A percentile compares a stretch with the other conserved stretches of the same genome.
phyloP scores from a whole-genome alignment of 164 flowering plant species.

The Berberis thunbergii region DNA sequence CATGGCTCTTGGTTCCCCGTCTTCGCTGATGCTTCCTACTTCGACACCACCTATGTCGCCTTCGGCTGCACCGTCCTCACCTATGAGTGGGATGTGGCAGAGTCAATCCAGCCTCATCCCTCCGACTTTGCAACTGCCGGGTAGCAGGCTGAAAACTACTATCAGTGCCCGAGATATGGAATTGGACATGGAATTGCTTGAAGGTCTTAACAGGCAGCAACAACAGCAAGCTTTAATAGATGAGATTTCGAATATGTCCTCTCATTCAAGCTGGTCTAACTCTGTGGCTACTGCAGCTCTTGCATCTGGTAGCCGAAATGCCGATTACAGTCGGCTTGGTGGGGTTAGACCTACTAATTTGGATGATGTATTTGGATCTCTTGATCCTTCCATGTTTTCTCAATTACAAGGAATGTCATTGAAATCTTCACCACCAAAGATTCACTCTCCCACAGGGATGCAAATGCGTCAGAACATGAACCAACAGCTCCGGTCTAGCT shows the following conservation, averaged over 20 bases:
- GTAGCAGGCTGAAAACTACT: conserved; percentile 64
- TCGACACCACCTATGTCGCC: conserved; percentile 82
- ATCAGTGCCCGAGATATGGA: conserved; percentile 69
- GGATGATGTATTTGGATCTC: conserved; percentile 53
- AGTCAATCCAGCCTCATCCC: conserved; percentile 47
- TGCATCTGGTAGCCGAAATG: conserved; percentile 14
- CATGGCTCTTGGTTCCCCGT: conserved; percentile 18
- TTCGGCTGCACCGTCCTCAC: conserved; percentile 29
- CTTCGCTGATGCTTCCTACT: conserved; percentile 27
- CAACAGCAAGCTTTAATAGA: conserved; percentile 52
- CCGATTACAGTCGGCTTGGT: conserved; percentile 25
- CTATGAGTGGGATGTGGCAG: conserved; percentile 53
- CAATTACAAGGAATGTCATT: conserved; percentile 39
- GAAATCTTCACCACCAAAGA: conserved; percentile 28
- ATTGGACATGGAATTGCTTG: conserved; percentile 56
- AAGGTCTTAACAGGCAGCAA: conserved; percentile 20
- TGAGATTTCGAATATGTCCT: conserved; percentile 47
- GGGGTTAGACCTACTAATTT: conserved; percentile 57
- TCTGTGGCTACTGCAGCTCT: conserved; percentile 16
- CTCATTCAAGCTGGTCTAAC: conserved; percentile 36
- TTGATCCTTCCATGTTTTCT: conserved; percentile 42
- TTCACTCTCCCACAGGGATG: conserved; percentile 47
- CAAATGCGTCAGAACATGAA: conserved; percentile 47
- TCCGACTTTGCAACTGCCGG: conserved; percentile 71
- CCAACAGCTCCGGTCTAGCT: conserved; percentile 46